These are phyloP conservation scores for Russula abietina DNA, from an alignment of 768 basidiomycete genomes.

Conservation along the genomic window DNA sequence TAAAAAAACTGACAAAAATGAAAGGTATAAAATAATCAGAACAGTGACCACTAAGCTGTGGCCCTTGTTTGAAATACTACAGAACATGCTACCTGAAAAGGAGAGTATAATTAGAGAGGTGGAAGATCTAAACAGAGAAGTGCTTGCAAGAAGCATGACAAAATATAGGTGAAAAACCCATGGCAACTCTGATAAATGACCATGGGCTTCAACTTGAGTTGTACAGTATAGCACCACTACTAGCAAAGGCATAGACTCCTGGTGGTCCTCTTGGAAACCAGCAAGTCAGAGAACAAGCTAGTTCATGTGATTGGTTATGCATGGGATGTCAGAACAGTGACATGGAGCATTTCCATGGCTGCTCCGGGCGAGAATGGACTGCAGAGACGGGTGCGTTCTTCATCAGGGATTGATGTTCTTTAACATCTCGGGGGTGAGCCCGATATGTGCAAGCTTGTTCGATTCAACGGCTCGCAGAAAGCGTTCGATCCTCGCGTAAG, in stretches of 20 bases:
- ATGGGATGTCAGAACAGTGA: not conserved
- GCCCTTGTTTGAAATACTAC: too few species aligned
- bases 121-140: not conserved
- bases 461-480: not conserved
- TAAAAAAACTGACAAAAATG: not conserved
- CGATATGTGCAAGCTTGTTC: not conserved
- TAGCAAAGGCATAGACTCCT: not conserved
- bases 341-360: not conserved
- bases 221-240: not conserved
- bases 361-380: too few species aligned
- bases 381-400: not conserved
- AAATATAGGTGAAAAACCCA: not conserved
- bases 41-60: not conserved
- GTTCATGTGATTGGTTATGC: not conserved
- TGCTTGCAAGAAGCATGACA: not conserved
- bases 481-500: conserved; percentile 3
- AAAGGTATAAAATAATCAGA: not conserved
- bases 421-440: conserved; percentile 14
- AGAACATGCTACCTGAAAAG: not conserved
- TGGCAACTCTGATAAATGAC: not conserved
- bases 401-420: not conserved
- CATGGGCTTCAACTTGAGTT: not conserved
- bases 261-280: not conserved
- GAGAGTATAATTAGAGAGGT: not conserved
- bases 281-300: not conserved